Percentiles rank a stretch among this genome's conserved stretches.
These are phyloP conservation scores for Pouteria glomerata DNA, from an alignment of 148 eudicot species.

Conservation along the genomic window DNA sequence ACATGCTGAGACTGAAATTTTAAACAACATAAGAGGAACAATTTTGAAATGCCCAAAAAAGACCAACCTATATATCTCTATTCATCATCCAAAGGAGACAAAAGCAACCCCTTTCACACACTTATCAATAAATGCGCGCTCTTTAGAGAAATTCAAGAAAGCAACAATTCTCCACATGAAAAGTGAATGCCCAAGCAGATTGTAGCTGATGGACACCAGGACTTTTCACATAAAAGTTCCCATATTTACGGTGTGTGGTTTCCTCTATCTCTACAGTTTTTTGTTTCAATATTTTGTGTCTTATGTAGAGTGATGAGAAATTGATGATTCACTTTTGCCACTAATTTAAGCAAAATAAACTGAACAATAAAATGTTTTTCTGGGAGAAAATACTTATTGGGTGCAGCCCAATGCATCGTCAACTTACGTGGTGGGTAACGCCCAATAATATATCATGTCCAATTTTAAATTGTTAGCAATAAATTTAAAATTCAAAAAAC, in stretches of 20 bases:
- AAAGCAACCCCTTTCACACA: conserved; percentile 10
- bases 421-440: too few relatives aligned
- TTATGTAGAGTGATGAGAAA: neutral
- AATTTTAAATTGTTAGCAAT: too few relatives aligned
- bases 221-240: neutral
- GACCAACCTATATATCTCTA: conserved; percentile 19
- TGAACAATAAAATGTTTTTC: neutral
- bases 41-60: neutral
- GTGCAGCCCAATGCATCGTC: too few relatives aligned
- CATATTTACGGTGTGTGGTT: neutral
- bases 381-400: too few relatives aligned
- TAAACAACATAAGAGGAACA: neutral
- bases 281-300: neutral
- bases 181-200: neutral
- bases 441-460: too few relatives aligned
- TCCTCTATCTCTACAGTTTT: neutral
- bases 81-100: conserved; percentile 2
- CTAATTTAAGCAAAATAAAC: conserved; percentile 9
- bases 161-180: neutral
- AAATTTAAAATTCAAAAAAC: too few relatives aligned
- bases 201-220: neutral
- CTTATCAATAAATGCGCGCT: conserved; percentile 16
- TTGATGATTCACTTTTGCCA: neutral
- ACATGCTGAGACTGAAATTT: neutral
- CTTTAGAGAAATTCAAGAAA: neutral